A percentile compares a stretch with the other conserved stretches of the same genome.
phyloP scores from a whole-genome alignment of 108 stramenopile species.

The Cyclotella distinguenda region DNA sequence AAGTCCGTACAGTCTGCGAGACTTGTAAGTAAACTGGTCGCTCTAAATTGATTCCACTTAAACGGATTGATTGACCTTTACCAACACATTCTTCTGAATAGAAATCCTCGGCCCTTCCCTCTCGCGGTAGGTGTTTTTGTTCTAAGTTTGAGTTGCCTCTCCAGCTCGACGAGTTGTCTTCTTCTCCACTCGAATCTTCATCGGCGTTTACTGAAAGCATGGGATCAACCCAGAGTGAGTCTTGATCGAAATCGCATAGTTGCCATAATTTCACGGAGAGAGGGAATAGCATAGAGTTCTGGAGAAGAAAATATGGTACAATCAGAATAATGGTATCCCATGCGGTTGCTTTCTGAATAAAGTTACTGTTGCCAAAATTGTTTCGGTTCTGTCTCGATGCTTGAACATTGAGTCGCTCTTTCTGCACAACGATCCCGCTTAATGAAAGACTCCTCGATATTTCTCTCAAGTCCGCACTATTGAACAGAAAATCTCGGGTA shows the following conservation, averaged over 20 bases:
- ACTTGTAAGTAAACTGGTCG: conserved; percentile 31
- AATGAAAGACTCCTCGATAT: conserved; percentile 33
- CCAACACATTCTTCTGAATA: conserved; percentile 7
- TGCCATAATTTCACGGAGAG: conserved; percentile 37
- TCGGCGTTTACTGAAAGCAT: conserved; percentile 7
- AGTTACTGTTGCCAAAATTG: conserved; percentile 9
- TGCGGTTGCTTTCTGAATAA: conserved; percentile 24
- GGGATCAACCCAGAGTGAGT: conserved; percentile 15
- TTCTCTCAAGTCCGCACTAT: conserved; percentile 27
- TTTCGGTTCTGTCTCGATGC: conserved; percentile 5
- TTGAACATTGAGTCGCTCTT: conserved; percentile 29
- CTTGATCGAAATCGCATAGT: conserved; percentile 14
- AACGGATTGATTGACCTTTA: conserved; percentile 21
- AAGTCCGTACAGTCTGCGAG: conserved; percentile 18
- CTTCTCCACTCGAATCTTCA: conserved; percentile 34
- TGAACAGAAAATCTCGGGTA: conserved; percentile 44
- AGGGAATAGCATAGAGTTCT: conserved; percentile 40
- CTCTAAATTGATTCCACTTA: conserved; percentile 42
- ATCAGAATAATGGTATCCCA: conserved; percentile 43
- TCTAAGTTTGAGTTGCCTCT: background rate
- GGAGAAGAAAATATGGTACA: conserved; percentile 31
- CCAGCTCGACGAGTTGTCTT: conserved; percentile 21
- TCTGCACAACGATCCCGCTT: conserved; percentile 36
- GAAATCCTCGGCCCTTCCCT: background rate
- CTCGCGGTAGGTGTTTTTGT: conserved; percentile 20